Percentiles rank a stretch among this genome's conserved stretches.
These are phyloP conservation scores for Ophidiomyces ophidiicola DNA, from an alignment of 2,329 filamentous ascomycete species.

Conservation along the genomic window DNA sequence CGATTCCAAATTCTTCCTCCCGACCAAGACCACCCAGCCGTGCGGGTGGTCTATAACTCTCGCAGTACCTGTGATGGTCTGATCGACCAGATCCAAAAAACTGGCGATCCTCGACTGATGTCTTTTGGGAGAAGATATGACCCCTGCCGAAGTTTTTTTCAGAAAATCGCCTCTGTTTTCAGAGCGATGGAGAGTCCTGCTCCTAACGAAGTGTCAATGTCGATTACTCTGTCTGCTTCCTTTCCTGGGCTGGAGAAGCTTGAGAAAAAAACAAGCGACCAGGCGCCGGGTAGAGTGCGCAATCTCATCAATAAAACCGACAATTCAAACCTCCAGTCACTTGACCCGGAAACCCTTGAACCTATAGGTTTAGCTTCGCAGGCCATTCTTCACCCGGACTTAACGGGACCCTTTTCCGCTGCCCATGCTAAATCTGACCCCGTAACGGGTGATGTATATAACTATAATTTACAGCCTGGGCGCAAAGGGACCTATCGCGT, in stretches of 20 bases:
- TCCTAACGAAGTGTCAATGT: conserved; percentile 43
- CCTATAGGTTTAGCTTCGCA: conserved; percentile 55
- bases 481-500: conserved; percentile 50
- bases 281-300: conserved; percentile 31
- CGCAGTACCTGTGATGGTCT: conserved; percentile 54
- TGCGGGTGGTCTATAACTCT: conserved; percentile 57
- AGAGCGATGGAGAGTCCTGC: conserved; percentile 18
- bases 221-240: conserved; percentile 54
- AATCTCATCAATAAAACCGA: conserved; percentile 52
- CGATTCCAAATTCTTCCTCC: conserved; percentile 54
- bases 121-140: conserved; percentile 62
- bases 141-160: conserved; percentile 60
- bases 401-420: conserved; percentile 55
- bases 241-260: conserved; percentile 43
- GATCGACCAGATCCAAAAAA: conserved; percentile 48
- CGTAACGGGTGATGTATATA: conserved; percentile 61
- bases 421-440: conserved; percentile 64
- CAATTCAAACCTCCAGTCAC: conserved; percentile 42
- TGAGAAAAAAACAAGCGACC: conserved; percentile 13
- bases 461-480: conserved; percentile 64
- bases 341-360: conserved; percentile 61
- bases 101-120: conserved; percentile 45
- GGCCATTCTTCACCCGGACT: conserved; percentile 49
- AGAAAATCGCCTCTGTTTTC: conserved; percentile 57
- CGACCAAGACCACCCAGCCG: conserved; percentile 21